Evolutionary conservation across 805 yeast genomes (phyloP).

Genomic region (Saccharomycopsis sp.): DNA sequence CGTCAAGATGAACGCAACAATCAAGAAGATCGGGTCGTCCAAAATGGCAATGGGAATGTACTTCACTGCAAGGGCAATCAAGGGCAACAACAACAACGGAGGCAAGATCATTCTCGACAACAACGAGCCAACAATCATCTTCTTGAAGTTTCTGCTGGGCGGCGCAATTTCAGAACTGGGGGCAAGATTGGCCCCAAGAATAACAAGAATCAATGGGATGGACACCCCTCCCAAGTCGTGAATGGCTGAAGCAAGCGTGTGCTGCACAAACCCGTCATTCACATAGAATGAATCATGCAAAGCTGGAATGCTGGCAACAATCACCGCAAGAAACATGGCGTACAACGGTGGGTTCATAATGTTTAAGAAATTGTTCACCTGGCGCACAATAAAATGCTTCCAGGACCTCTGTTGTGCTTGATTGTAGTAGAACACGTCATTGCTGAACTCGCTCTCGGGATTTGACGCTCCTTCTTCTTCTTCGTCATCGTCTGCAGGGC

Average conservation of each 20-base stretch:
- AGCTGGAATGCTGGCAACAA: constrained; percentile 59
- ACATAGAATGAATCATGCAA: constrained; percentile 50
- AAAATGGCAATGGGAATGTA: constrained; percentile 56
- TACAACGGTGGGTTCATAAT: constrained; percentile 79
- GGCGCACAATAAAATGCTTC: too few relatives aligned
- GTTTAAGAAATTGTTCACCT: too few relatives aligned
- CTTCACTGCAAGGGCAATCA: constrained; percentile 56
- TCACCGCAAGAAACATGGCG: constrained; percentile 60
- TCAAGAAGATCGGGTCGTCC: constrained; percentile 73
- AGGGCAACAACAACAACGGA: constrained; percentile 55
- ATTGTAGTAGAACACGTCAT: neutral
- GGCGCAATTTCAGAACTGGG: constrained; percentile 57
- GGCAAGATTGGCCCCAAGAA: constrained; percentile 67
- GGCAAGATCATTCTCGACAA: constrained; percentile 74
- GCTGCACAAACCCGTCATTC: constrained; percentile 51
- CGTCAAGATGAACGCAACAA: constrained; percentile 67
- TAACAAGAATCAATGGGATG: constrained; percentile 66
- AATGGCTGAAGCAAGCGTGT: constrained; percentile 56
- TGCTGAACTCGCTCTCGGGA: neutral
- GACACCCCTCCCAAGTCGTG: constrained; percentile 65
- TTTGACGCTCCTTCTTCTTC: constrained; percentile 1
- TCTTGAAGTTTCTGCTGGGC: constrained; percentile 52
- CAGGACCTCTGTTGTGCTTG: constrained; percentile 21
- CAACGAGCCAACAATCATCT: constrained; percentile 59
- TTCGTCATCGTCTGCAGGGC: too few relatives aligned